Percentiles rank a stretch among this genome's conserved stretches.
Evolutionary conservation across 306 rosid species (phyloP).

Genomic region (Ormosia emarginata): DNA sequence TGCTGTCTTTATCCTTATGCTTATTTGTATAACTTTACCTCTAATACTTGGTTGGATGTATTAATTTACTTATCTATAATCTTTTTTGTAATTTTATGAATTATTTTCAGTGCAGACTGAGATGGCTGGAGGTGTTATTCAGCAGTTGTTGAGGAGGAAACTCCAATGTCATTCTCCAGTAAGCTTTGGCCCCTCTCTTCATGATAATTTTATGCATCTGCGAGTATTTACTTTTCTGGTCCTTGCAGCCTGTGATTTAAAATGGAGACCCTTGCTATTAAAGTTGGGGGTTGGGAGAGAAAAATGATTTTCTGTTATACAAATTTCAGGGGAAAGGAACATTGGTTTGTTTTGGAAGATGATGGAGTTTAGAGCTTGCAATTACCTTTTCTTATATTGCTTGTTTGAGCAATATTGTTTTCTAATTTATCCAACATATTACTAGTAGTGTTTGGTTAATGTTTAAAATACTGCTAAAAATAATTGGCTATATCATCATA

Average conservation of each 20-base stretch:
- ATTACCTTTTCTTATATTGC: not conserved
- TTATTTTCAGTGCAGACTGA: slow-evolving; percentile 38
- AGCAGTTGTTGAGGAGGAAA: slow-evolving; percentile 69
- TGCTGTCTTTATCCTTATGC: not conserved
- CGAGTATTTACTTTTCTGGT: not conserved
- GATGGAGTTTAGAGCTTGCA: not conserved
- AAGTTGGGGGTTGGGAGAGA: not conserved
- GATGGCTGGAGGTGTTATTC: slow-evolving; percentile 89
- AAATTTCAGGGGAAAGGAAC: not conserved
- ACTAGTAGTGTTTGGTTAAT: not conserved
- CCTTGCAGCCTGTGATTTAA: not conserved
- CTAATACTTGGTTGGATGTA: not conserved
- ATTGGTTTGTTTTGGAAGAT: not conserved
- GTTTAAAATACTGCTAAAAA: not conserved
- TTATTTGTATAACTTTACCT: not conserved
- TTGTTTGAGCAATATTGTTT: not conserved
- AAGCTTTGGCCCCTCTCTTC: slow-evolving; percentile 25
- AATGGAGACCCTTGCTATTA: not conserved
- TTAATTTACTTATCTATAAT: not conserved
- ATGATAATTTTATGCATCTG: not conserved
- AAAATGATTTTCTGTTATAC: not conserved
- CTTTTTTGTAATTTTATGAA: not conserved
- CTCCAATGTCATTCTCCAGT: slow-evolving; percentile 59
- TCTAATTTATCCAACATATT: not conserved
- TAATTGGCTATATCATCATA: not conserved